Evolutionary conservation across 495 filamentous ascomycete genomes (phyloP).

Genomic region (Penicillium paxilli): DNA sequence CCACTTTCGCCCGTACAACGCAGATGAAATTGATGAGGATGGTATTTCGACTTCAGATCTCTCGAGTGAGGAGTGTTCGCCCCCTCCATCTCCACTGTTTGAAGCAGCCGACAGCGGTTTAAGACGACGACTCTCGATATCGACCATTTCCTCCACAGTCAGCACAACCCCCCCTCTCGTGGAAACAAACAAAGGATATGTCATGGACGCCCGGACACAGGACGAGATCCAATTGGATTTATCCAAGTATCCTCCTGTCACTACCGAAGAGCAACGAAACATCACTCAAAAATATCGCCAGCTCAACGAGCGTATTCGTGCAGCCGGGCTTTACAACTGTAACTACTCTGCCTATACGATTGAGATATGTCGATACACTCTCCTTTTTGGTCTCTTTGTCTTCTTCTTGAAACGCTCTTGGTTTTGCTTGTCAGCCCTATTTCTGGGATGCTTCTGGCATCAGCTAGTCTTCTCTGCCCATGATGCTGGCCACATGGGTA

Average conservation of each 20-base stretch:
- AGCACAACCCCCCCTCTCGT: background rate
- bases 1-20: constrained; percentile 41
- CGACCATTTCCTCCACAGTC: constrained; percentile 51
- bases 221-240: constrained; percentile 68
- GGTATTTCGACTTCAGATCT: background rate
- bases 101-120: constrained; percentile 8
- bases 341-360: constrained; percentile 75
- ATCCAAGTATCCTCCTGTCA: constrained; percentile 72
- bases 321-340: constrained; percentile 74
- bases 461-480: constrained; percentile 88
- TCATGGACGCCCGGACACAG: constrained; percentile 65
- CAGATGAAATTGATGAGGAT: constrained; percentile 1
- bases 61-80: constrained; percentile 11
- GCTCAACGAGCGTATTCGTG: constrained; percentile 63
- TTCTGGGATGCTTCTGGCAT: constrained; percentile 81
- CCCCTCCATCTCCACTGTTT: constrained; percentile 16
- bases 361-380: constrained; percentile 63
- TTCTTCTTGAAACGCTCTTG: constrained; percentile 30
- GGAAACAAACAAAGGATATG: constrained; percentile 15
- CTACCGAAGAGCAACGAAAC: constrained; percentile 62
- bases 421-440: constrained; percentile 54
- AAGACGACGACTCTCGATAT: constrained; percentile 31
- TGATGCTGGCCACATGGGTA: constrained; percentile 91
- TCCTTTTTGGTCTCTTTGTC: constrained; percentile 60
- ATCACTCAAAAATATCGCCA: constrained; percentile 74